Conservation (phyloP, 2,329 filamentous ascomycete species). For the Macrophomina pseudophaseolina region DNA sequence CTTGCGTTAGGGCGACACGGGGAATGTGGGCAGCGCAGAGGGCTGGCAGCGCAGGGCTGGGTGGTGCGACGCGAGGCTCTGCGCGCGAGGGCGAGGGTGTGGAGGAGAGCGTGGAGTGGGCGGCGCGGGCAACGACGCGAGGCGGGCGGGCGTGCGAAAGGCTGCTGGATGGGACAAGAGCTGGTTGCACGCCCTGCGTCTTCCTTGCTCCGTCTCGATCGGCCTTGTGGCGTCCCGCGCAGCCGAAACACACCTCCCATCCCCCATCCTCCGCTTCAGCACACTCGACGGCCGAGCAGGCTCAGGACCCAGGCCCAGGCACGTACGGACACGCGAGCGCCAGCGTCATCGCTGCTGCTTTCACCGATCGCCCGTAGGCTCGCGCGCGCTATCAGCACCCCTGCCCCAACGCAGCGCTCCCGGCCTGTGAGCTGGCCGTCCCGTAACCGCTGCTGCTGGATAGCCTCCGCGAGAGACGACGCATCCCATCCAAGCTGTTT, state of each 20-base stretch:
- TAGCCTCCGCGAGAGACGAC: slow-evolving; percentile 6
- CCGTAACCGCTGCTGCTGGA: not conserved
- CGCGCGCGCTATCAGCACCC: slow-evolving; percentile 24
- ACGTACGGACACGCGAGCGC: slow-evolving; percentile 11
- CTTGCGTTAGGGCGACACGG: slow-evolving; percentile 22
- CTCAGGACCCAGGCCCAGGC: slow-evolving; percentile 15
- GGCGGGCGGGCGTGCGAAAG: not conserved
- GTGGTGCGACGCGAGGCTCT: not conserved
- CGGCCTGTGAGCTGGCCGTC: slow-evolving; percentile 9
- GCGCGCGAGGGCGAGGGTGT: not conserved
- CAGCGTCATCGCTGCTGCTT: slow-evolving; percentile 11
- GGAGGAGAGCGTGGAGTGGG: not conserved
- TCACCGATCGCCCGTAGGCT: slow-evolving; percentile 22
- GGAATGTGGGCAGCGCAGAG: slow-evolving; percentile 1
- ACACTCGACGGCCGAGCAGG: slow-evolving; percentile 14
- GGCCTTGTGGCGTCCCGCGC: slow-evolving; percentile 5
- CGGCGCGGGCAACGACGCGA: too few relatives aligned
- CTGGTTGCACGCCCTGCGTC: slow-evolving; percentile 13
- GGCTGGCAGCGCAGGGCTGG: slow-evolving; percentile 12
- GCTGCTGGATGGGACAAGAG: not conserved
- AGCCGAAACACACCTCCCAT: slow-evolving; percentile 21
- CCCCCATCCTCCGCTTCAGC: slow-evolving; percentile 8
- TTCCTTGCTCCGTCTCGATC: slow-evolving; percentile 20
- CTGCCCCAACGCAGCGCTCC: slow-evolving; percentile 5
- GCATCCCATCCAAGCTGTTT: slow-evolving; percentile 19